These are phyloP conservation scores for Deinandra increscens DNA, from an alignment of 129 eudicot genomes.

Conservation along the genomic window DNA sequence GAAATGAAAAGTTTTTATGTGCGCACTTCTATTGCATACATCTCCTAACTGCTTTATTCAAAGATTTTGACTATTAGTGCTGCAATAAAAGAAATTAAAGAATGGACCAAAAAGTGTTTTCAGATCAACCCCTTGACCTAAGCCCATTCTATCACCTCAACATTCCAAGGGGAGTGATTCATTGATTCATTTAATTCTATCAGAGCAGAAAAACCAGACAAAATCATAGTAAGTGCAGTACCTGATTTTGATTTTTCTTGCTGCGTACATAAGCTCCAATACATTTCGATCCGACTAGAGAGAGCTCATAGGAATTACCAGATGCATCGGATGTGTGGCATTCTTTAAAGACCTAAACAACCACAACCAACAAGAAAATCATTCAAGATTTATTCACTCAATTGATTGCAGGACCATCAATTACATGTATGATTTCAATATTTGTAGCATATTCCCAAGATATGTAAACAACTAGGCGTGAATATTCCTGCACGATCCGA, in stretches of 20 bases:
- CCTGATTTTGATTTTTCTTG: conserved; percentile 93
- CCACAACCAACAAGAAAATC: conserved; percentile 12
- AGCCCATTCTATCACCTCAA: background rate
- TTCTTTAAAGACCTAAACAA: conserved; percentile 71
- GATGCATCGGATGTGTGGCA: conserved; percentile 53
- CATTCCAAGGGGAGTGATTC: background rate
- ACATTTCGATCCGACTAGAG: conserved; percentile 76
- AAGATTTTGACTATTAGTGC: background rate
- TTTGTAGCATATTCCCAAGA: background rate
- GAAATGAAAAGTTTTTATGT: background rate
- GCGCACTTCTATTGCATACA: background rate
- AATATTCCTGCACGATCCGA: no score
- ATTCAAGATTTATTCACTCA: background rate
- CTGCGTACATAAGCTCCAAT: conserved; percentile 80
- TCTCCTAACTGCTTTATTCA: background rate
- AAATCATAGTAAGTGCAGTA: conserved; percentile 4
- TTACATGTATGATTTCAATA: background rate
- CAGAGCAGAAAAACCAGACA: background rate
- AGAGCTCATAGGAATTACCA: conserved; percentile 74
- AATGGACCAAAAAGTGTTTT: background rate
- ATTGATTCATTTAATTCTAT: no score
- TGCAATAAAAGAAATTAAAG: background rate
- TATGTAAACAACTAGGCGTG: background rate
- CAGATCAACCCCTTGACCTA: background rate
- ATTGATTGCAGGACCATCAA: background rate